Conservation (phyloP, 345 rosid species). For the Dovyalis caffra region DNA sequence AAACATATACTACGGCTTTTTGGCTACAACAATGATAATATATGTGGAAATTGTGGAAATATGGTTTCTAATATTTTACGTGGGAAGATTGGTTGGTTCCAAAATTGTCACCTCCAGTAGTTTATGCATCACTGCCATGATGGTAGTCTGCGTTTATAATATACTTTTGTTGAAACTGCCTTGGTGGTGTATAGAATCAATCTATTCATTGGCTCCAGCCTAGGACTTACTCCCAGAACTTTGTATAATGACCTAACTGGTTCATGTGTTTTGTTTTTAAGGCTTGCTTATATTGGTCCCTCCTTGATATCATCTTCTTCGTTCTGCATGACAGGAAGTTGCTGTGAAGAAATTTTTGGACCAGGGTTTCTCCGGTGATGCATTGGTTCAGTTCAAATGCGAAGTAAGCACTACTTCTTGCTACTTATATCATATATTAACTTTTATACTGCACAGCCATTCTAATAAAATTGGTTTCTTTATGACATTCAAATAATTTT, state of each 20-base stretch:
- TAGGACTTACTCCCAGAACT: background rate
- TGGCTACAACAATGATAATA: background rate
- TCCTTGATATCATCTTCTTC: slow-evolving; percentile 1
- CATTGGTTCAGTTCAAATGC: slow-evolving; percentile 79
- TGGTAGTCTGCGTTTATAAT: background rate
- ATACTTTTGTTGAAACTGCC: background rate
- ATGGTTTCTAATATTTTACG: no score
- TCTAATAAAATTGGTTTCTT: background rate
- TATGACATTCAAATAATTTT: slow-evolving; percentile 6
- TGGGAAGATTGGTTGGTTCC: background rate
- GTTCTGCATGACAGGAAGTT: slow-evolving; percentile 71
- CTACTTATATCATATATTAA: background rate
- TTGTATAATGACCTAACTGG: slow-evolving; percentile 1
- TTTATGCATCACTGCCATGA: background rate
- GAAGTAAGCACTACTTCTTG: slow-evolving; percentile 54
- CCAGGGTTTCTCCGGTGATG: slow-evolving; percentile 92
- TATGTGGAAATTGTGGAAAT: background rate
- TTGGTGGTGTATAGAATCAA: background rate
- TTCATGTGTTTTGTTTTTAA: background rate
- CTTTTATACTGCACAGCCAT: background rate
- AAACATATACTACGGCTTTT: background rate
- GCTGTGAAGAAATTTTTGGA: slow-evolving; percentile 92
- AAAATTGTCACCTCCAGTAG: background rate
- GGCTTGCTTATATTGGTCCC: background rate
- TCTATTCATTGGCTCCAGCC: background rate